Evolutionary conservation across 352 stramenopile species (phyloP).

Genomic region (Phytopythium delawarense): DNA sequence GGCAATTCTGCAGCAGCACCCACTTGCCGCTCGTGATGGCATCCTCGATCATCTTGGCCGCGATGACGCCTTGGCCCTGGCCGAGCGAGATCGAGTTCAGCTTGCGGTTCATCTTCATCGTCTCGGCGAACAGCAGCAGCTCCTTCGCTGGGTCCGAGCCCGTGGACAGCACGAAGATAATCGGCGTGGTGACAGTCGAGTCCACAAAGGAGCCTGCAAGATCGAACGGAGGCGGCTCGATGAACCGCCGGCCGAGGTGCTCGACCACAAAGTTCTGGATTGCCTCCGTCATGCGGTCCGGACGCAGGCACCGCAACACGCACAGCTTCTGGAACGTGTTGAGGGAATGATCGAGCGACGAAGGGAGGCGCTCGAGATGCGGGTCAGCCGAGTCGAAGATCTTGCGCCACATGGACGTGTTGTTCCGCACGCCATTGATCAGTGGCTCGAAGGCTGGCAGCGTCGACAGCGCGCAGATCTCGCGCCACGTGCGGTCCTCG

Average conservation of each 20-base stretch:
- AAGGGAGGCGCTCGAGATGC: slow-evolving; percentile 68
- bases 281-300: slow-evolving; percentile 82
- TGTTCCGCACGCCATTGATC: slow-evolving; percentile 12
- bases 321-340: slow-evolving; percentile 85
- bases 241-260: slow-evolving; percentile 87
- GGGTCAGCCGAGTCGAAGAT: slow-evolving; percentile 85
- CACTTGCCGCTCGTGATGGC: slow-evolving; percentile 87
- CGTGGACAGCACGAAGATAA: slow-evolving; percentile 90
- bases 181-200: slow-evolving; percentile 79
- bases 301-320: slow-evolving; percentile 70
- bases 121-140: slow-evolving; percentile 81
- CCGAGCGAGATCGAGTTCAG: slow-evolving; percentile 89
- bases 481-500: slow-evolving; percentile 27
- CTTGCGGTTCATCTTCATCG: slow-evolving; percentile 80
- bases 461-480: slow-evolving; percentile 65
- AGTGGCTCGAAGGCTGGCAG: slow-evolving; percentile 62
- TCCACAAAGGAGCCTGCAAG: slow-evolving; percentile 82
- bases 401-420: slow-evolving; percentile 47
- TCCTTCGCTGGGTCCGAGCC: slow-evolving; percentile 89
- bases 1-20: slow-evolving; percentile 91
- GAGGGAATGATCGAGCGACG: slow-evolving; percentile 50
- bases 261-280: slow-evolving; percentile 91
- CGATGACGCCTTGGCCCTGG: slow-evolving; percentile 86
- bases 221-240: slow-evolving; percentile 83
- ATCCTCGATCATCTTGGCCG: slow-evolving; percentile 86